Evolutionary conservation across 1,284 basidiomycete genomes (phyloP).

Genomic region (Polyporus tsugae): DNA sequence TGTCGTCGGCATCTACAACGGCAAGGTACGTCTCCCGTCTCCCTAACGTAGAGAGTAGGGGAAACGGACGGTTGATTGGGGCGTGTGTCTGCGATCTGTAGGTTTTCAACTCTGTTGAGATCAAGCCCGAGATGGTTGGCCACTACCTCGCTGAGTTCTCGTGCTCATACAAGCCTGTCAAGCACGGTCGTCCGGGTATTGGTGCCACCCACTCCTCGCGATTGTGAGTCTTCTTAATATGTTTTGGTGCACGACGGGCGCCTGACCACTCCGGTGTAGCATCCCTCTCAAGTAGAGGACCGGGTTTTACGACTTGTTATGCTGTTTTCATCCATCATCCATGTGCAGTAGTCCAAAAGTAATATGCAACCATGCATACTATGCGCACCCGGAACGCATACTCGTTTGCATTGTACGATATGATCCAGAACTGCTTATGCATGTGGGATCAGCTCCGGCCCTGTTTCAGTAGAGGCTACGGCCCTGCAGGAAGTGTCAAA

Average conservation of each 20-base stretch:
- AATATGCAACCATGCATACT: constrained; percentile 43
- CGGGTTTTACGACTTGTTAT: constrained; percentile 38
- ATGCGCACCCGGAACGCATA: constrained; percentile 34
- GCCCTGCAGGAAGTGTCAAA: background rate
- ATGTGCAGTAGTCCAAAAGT: constrained; percentile 45
- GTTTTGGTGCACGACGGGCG: constrained; percentile 9
- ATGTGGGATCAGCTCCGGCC: background rate
- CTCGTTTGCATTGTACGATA: constrained; percentile 28
- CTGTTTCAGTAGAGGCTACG: background rate
- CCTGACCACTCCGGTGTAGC: constrained; percentile 45
- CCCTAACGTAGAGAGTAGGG: background rate
- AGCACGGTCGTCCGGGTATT: constrained; percentile 99
- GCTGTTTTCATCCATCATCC: constrained; percentile 35
- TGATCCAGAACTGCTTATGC: background rate
- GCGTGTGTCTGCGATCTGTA: constrained; percentile 38
- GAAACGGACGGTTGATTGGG: constrained; percentile 1
- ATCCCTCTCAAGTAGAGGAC: constrained; percentile 79
- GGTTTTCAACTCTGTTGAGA: constrained; percentile 97
- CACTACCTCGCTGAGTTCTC: constrained; percentile 98
- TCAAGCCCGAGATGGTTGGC: constrained; percentile 99
- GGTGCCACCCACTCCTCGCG: constrained; percentile 92
- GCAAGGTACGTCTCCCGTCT: constrained; percentile 68
- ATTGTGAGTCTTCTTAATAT: constrained; percentile 57
- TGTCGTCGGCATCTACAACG: constrained; percentile 97
- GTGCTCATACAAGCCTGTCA: constrained; percentile 97